phyloP scores from a whole-genome alignment of 2,329 filamentous ascomycete genomes.

The Colletotrichum gigasporum region DNA sequence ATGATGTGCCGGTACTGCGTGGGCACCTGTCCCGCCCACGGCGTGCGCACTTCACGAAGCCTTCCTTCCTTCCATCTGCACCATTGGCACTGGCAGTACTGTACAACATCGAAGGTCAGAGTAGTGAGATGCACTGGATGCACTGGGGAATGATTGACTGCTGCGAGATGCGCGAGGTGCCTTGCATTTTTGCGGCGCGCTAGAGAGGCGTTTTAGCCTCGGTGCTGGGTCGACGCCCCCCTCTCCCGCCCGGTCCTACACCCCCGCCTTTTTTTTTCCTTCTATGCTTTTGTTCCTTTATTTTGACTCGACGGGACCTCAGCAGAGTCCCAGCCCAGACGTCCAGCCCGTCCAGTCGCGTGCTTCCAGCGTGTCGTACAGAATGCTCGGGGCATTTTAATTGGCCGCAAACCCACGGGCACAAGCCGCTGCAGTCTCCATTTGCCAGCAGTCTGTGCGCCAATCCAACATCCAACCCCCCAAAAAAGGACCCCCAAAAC shows the following conservation, averaged over 20 bases:
- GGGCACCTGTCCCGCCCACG: no score
- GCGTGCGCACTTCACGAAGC: no score
- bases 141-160: neutral
- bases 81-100: neutral
- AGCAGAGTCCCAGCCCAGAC: conserved; percentile 24
- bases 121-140: neutral
- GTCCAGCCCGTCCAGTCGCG: conserved; percentile 22
- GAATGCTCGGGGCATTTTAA: neutral
- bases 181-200: conserved; percentile 27
- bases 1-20: no score
- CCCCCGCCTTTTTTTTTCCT: neutral
- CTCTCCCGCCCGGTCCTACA: neutral
- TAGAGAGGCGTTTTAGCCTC: conserved; percentile 29
- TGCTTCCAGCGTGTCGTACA: conserved; percentile 16
- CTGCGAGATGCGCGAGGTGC: conserved; percentile 13
- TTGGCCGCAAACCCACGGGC: neutral
- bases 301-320: no score
- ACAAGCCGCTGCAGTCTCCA: conserved; percentile 20
- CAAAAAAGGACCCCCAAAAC: conserved; percentile 8
- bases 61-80: no score
- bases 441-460: conserved; percentile 22
- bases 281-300: neutral
- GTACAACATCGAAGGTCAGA: neutral
- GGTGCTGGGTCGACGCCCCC: conserved; percentile 11
- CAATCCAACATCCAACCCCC: conserved; percentile 6